A percentile compares a stretch with the other conserved stretches of the same genome.
phyloP scores from a whole-genome alignment of 2,329 filamentous ascomycete species.

The Podosphaera aphanis region DNA sequence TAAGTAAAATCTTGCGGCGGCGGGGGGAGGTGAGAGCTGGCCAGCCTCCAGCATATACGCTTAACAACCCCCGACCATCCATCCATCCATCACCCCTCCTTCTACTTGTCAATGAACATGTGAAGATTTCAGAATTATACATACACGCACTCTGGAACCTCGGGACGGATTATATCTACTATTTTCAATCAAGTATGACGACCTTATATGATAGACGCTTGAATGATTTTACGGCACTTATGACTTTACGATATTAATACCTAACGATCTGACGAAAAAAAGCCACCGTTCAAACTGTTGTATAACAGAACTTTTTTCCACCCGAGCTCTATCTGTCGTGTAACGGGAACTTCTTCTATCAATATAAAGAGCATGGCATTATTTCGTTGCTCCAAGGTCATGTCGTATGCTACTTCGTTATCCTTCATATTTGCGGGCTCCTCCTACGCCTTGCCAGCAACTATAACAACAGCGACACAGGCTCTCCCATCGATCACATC shows the following conservation, averaged over 20 bases:
- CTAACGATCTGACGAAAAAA: background rate
- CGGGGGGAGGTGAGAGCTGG: background rate
- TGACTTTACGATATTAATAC: background rate
- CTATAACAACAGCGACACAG: slow-evolving; percentile 1
- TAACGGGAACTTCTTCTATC: background rate
- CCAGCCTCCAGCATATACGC: background rate
- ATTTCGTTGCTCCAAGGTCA: background rate
- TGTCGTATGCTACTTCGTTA: background rate
- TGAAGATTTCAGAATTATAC: background rate
- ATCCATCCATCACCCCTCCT: background rate
- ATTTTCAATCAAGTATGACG: no score
- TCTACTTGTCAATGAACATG: background rate
- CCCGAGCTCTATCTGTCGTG: background rate
- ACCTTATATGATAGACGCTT: no score
- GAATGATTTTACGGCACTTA: background rate
- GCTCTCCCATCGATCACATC: slow-evolving; percentile 1
- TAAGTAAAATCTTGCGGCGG: no score
- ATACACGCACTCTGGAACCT: no score
- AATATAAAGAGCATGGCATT: background rate
- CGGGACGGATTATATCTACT: no score
- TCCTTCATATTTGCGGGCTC: background rate
- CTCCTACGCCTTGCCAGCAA: slow-evolving; percentile 1
- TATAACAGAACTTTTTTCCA: background rate
- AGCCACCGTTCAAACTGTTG: background rate
- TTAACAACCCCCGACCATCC: no score